These are phyloP conservation scores for Tricholomella constricta DNA, from an alignment of 768 basidiomycete genomes.

Conservation along the genomic window DNA sequence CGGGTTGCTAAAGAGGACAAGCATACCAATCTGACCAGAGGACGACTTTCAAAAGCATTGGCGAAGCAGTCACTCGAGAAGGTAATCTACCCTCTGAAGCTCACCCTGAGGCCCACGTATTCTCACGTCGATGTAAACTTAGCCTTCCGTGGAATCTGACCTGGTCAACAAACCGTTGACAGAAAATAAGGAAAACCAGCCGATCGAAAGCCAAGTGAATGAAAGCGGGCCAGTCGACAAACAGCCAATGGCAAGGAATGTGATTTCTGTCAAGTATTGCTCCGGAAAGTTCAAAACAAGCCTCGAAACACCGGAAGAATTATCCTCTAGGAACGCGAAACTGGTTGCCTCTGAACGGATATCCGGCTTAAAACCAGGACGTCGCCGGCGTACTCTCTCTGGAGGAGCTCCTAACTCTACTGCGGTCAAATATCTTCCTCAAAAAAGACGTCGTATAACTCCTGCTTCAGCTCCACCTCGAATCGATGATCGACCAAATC, in stretches of 20 bases:
- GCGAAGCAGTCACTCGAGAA: slow-evolving; percentile 7
- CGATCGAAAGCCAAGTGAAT: not conserved
- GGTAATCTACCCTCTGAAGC: not conserved
- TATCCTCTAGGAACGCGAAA: slow-evolving; percentile 14
- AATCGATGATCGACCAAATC: not conserved
- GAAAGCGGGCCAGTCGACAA: not conserved
- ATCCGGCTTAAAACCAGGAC: slow-evolving; percentile 2
- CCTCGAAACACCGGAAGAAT: not conserved
- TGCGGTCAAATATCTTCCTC: not conserved
- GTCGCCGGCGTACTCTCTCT: not conserved
- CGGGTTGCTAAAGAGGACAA: slow-evolving; percentile 69
- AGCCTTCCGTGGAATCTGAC: not conserved
- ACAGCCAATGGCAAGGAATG: not conserved
- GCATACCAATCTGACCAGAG: slow-evolving; percentile 52
- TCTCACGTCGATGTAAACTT: not conserved
- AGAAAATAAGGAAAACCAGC: not conserved
- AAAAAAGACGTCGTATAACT: not conserved
- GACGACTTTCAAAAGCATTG: slow-evolving; percentile 37
- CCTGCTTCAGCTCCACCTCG: not conserved
- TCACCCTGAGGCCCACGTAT: too few species aligned
- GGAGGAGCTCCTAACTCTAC: not conserved
- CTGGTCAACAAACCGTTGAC: not conserved
- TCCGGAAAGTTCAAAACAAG: not conserved
- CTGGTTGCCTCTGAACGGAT: slow-evolving; percentile 16
- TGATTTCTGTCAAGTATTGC: not conserved